Base-by-base conservation (phyloP, 139 green algal genomes). In the Coelastrella sp. region DNA sequence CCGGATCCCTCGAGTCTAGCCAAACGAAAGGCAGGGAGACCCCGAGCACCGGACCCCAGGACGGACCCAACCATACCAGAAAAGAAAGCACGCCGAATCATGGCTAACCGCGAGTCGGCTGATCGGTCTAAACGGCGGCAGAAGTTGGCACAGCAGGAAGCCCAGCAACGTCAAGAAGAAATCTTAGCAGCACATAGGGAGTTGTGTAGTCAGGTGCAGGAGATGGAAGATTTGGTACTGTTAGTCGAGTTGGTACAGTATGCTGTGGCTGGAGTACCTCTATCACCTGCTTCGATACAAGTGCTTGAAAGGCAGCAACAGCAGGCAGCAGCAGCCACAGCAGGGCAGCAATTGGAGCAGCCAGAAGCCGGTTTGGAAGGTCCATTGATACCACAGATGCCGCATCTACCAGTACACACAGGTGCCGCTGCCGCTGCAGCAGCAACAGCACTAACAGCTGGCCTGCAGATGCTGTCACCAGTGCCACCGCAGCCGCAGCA, bases 21-120 rank as follows among this genome's bases (percentile, higher is more conserved):
- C 57, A 90, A 90, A 58, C 85, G 85, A 58, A 83, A 83, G 47
- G 85, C 74, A 32, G 85, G 85, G 2, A 19, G 85, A 22, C 85
- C 85, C 11, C 83, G 84, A 32, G 85, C 73, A 4, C 85, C 85
- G 59, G 58, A 90, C 58, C 85, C 85, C 10, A 10, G 56, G 10
- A 60, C 74, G 14, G 74, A 90, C 16, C 85, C 85, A 19, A 82
- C 17, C 17, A 90, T 90, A 14, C 85, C 85, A 10, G 85, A 90
- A 54, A 90, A 90, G 73, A 83, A 83, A 10, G 85, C 85, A 3
- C 73, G 85, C 4, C 58, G 85, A 5, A 90, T 90, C 74, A 90
- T 90, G 85, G 85, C 85, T 5, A 90, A 90, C 23, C 17, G 85
- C n/a, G 85, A 90, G 19, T 84, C 73, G 58, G 85, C 85, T 47